Base-by-base conservation (phyloP, 225 moss, liverwort and hornwort genomes). In the Polytrichum formosum region DNA sequence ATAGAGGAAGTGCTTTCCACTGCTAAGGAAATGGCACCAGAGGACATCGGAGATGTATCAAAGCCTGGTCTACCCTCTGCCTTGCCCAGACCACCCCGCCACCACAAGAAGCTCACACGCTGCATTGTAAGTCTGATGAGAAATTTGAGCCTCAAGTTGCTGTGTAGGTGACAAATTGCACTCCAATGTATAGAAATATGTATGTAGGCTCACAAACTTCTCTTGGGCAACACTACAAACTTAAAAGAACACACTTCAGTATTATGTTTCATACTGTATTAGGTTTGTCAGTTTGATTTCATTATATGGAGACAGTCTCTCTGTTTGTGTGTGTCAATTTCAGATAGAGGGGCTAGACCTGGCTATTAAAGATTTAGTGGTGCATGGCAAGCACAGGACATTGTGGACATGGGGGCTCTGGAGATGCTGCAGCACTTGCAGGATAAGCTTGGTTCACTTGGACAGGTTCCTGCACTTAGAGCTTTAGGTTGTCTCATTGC, bases 341-440 rank as follows among this genome's bases (percentile, higher is more conserved):
- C 16, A 46, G 46, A 46, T 46, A 46, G 46, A 46, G 46, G 16
- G 18, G 7, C n/a, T 28, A 18, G 27, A 66, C 65, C 28, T 66
- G 20, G 28, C 27, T 26, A 13, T 26, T 28, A 26, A 66, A 28
- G 18, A 2, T 66, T 35, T 66, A 18, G 21, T 66, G 22, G 27
- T 63, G 61, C 8, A 26, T 73, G 37, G 61, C 54, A 70, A 63
- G 62, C 70, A 5, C 75, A 95, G 95, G 89, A 90, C 83, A 66
- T 85, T 59, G 74, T 63, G 68, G 73, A 81, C 27, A 84, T 95
- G 79, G 74, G 79, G 64, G 93, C 95, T 67, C 64, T 71, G 55
- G 87, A 95, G 78, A 95, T 91, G 93, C 70, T 93, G 64, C 72
- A 78, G 62, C 95, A 95, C 76, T 77, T 95, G 78, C 90, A 90